These are phyloP conservation scores for Artemisia tridentata DNA, from an alignment of 129 eudicot species.

Conservation along the genomic window DNA sequence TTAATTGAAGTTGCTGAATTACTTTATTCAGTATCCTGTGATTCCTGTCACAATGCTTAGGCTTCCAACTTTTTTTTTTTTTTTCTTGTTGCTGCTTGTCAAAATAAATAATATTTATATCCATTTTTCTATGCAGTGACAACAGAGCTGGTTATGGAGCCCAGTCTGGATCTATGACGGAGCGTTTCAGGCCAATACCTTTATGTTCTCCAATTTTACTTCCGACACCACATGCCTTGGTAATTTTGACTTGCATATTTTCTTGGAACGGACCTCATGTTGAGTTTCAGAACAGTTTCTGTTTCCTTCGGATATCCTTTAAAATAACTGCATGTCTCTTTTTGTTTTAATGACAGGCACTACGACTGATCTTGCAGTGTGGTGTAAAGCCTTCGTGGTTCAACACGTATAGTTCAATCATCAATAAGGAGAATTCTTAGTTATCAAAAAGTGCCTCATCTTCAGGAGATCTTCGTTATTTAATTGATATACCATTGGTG, in stretches of 20 bases:
- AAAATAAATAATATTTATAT: background rate
- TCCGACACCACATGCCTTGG: conserved; percentile 94
- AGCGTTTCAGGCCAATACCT: conserved; percentile 95
- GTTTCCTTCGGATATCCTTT: background rate
- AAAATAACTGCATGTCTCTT: background rate
- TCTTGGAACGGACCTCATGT: conserved; percentile 17
- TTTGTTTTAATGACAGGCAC: conserved; percentile 51
- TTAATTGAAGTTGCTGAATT: conserved; percentile 14
- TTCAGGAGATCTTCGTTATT: conserved; percentile 86
- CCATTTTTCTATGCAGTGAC: conserved; percentile 47
- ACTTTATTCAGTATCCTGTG: background rate
- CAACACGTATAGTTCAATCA: conserved; percentile 39
- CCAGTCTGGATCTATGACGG: conserved; percentile 55
- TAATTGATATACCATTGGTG: conserved; percentile 87
- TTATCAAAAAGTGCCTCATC: conserved; percentile 47
- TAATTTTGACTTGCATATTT: conserved; percentile 22
- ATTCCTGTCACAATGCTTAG: background rate
- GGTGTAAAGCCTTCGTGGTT: conserved; percentile 96
- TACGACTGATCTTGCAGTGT: conserved; percentile 82
- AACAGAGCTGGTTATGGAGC: conserved; percentile 57
- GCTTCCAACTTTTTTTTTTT: conserved; percentile 10
- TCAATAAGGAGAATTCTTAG: conserved; percentile 30
- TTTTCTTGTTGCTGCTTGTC: conserved; percentile 9
- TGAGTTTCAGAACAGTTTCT: background rate
- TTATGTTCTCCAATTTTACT: conserved; percentile 86